These are phyloP conservation scores for Alopecurus myosuroides DNA, from an alignment of 176 grass and related monocot genomes.

Conservation along the genomic window DNA sequence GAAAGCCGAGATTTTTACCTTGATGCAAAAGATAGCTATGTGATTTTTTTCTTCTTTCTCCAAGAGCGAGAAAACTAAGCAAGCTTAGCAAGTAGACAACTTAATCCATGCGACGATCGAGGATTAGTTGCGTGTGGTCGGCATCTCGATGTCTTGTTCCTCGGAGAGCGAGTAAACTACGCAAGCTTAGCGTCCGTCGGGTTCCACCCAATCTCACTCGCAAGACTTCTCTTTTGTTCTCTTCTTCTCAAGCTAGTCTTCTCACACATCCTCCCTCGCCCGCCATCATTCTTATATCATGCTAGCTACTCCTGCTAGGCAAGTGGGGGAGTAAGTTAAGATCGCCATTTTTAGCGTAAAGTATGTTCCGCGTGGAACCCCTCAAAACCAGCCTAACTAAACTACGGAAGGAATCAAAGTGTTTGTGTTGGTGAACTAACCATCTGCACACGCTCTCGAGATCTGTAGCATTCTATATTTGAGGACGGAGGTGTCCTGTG, in stretches of 20 bases:
- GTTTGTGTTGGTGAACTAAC: too few relatives aligned
- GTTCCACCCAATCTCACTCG: constrained; percentile 47
- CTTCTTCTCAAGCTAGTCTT: constrained; percentile 33
- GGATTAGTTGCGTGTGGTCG: constrained; percentile 2
- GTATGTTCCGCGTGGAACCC: constrained; percentile 35
- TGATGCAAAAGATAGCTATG: background rate
- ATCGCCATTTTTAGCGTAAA: constrained; percentile 23
- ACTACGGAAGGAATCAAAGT: too few relatives aligned
- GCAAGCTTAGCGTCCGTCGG: constrained; percentile 44
- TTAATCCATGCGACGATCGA: background rate
- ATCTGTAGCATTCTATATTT: constrained; percentile 20
- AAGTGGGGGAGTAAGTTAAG: background rate
- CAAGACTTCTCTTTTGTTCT: constrained; percentile 85
- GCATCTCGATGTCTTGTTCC: constrained; percentile 27
- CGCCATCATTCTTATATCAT: background rate
- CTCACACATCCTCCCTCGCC: constrained; percentile 6
- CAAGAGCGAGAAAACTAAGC: too few relatives aligned
- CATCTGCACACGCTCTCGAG: constrained; percentile 4
- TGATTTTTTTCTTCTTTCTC: background rate
- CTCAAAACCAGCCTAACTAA: too few relatives aligned
- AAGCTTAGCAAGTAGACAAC: too few relatives aligned
- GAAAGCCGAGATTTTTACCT: background rate
- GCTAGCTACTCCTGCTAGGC: background rate
- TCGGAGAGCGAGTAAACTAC: constrained; percentile 44
- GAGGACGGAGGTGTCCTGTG: constrained; percentile 3